A percentile compares a stretch with the other conserved stretches of the same genome.
Evolutionary conservation across 768 basidiomycete species (phyloP).

Genomic region (Mycena maculata): DNA sequence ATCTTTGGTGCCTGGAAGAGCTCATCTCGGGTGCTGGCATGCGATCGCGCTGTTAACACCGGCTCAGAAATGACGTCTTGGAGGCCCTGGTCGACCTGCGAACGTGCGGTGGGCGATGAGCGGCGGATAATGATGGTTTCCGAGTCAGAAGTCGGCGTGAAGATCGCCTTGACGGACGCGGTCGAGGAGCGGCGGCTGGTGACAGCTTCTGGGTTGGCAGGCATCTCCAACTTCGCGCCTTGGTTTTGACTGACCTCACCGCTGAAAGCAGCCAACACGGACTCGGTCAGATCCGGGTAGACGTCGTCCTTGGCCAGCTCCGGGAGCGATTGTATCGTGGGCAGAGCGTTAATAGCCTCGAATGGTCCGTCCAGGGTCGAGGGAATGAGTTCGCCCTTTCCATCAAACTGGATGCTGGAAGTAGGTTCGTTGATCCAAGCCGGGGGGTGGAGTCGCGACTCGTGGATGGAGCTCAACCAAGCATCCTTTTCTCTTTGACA

Average conservation of each 20-base stretch:
- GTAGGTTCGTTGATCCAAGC: constrained; percentile 71
- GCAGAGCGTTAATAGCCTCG: constrained; percentile 54
- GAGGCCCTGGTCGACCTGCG: constrained; percentile 80
- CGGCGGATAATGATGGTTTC: constrained; percentile 76
- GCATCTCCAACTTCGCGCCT: constrained; percentile 22
- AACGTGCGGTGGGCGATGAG: constrained; percentile 71
- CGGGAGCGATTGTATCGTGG: constrained; percentile 70
- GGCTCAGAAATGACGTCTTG: constrained; percentile 84
- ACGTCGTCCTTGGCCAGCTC: constrained; percentile 52
- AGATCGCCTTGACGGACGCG: constrained; percentile 71
- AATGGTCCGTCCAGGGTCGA: constrained; percentile 52
- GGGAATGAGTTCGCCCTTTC: constrained; percentile 52
- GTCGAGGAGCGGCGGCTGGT: constrained; percentile 72
- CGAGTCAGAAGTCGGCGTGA: constrained; percentile 64
- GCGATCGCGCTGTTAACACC: constrained; percentile 74
- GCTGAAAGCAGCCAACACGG: constrained; percentile 50
- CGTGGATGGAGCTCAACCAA: constrained; percentile 82
- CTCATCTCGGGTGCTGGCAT: constrained; percentile 71
- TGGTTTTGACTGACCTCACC: constrained; percentile 38
- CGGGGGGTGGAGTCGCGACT: constrained; percentile 57
- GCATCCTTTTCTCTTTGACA: constrained; percentile 86
- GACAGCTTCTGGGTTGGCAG: constrained; percentile 34
- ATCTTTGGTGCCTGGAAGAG: constrained; percentile 67
- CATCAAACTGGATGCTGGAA: constrained; percentile 67
- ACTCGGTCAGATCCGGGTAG: constrained; percentile 49